Base-by-base conservation (phyloP, 176 grass and related monocot genomes). In the Oryza coarctata region DNA sequence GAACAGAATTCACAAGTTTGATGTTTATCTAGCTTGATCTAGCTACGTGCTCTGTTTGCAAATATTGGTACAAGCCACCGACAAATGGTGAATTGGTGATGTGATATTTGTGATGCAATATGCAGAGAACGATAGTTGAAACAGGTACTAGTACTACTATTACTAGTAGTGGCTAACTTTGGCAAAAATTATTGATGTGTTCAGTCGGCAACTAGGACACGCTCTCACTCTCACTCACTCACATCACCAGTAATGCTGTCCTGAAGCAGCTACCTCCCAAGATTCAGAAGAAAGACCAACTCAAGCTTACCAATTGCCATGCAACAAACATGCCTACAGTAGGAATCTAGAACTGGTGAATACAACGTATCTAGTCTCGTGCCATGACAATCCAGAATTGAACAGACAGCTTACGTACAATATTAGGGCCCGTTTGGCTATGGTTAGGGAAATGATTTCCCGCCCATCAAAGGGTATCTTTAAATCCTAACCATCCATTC, bases 21-120 rank as follows among this genome's bases (percentile, higher is more conserved):
- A 27, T 50, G 18, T n/a, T 18, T 22, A 55, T 55, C 49, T 55
- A 22, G 49, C 18, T 55, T 55, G 18, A 55, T 55, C 20, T 55
- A 55, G 20, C 50, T 55, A 3, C 10, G 7, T 1, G 63, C 27
- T 36, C 3, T 71, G 25, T 8, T 44, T 44, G 38, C 35, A 26
- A 70, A 12, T 25, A n/a, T n/a, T 12, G n/a, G 52, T 74, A 55
- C 15, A 60, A 60, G 55, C 55, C 55, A 73, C 83, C 83, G 83
- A 79, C 83, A 78, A 36, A 45, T 1, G 36, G 55, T 49, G 75
- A 71, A 55, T 55, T n/a, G 20, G 50, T n/a, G 50, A 55, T 29
- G 74, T 50, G 62, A 47, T n/a, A 22, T n/a, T 63, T 36, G 30
- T 65, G 66, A 38, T 64, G 68, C 50, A 35, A 60, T 60, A 60